A percentile compares a stretch with the other conserved stretches of the same genome.
Evolutionary conservation across 345 rosid genomes (phyloP).

Genomic region (Moringa oleifera): DNA sequence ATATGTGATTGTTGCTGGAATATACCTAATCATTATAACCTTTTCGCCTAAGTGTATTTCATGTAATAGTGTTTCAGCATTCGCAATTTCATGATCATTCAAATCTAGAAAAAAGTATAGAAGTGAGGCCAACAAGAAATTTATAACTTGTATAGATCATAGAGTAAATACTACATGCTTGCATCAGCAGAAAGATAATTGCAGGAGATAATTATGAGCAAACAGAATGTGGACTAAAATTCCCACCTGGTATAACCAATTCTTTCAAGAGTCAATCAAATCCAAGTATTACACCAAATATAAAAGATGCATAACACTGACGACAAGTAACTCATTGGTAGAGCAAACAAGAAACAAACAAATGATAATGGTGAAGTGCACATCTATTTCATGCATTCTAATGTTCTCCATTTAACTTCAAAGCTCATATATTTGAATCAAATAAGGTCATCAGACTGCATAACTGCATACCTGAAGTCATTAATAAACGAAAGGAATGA

Average conservation of each 20-base stretch:
- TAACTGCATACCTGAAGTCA: conserved; percentile 28
- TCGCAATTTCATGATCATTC: too few relatives aligned
- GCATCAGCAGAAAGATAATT: neutral
- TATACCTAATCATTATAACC: neutral
- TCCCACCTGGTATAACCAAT: too few relatives aligned
- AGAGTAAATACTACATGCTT: neutral
- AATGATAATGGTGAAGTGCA: neutral
- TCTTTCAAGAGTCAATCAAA: neutral
- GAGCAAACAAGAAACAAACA: neutral
- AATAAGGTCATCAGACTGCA: neutral
- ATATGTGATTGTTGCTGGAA: neutral
- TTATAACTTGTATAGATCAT: too few relatives aligned
- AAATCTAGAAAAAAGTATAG: too few relatives aligned
- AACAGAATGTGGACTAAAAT: too few relatives aligned
- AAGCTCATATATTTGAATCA: neutral
- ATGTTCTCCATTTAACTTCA: neutral
- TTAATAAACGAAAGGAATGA: conserved; percentile 79
- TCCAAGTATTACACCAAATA: neutral
- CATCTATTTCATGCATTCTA: neutral
- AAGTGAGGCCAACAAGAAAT: too few relatives aligned
- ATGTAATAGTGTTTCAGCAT: neutral
- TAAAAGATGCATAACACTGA: too few relatives aligned
- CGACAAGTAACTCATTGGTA: neutral
- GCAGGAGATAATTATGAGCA: too few relatives aligned
- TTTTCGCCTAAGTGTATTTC: neutral